Base-by-base conservation (phyloP, 768 basidiomycete species). In the Gloeophyllum trabeum region DNA sequence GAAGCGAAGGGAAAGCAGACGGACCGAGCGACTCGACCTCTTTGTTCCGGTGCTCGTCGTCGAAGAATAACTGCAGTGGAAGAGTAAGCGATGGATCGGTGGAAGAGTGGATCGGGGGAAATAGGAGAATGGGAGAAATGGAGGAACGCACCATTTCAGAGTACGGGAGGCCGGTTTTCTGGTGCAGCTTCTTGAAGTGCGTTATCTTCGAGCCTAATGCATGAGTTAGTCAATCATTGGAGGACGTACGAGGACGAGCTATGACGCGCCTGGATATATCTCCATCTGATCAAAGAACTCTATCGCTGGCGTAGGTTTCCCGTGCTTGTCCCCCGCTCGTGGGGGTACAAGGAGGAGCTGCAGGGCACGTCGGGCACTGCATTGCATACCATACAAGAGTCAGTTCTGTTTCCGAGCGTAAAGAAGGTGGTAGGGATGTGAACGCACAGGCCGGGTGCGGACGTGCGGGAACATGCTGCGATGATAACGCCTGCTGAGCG, bases 181-280 rank as follows among this genome's bases (percentile, higher is more conserved):
- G 49, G 49, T 73, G 70, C 24, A 92, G 53, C 36, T 72, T 68
- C 54, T 73, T 77, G 64, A 93, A 93, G 54, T 92, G 89, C 3
- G 71, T 69, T 14, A 89, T 62, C 62, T 93, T 92, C 19, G 87
- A 87, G 13, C 10, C 28, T 32, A 10, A 10, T 28, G 22, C 14
- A 39, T 34, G 7, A 18, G 4, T 35, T 10, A n/a, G 16, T 19
- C 36, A n/a, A 12, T 23, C 19, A 39, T 22, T 40, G 23, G 5
- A 39, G 23, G 2, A 26, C 23, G 20, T 32, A 13, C 7, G 52
- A 55, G 18, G 46, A 75, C 77, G n/a, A n/a, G n/a, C n/a, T n/a
- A n/a, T n/a, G n/a, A n/a, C n/a, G n/a, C n/a, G n/a, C n/a, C 79
- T 20, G 81, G 81, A 53, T 81, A 87, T 57, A 88, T 83, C 52